Conservation (phyloP, 208 protist genomes). For the Crithidia expoeki region DNA sequence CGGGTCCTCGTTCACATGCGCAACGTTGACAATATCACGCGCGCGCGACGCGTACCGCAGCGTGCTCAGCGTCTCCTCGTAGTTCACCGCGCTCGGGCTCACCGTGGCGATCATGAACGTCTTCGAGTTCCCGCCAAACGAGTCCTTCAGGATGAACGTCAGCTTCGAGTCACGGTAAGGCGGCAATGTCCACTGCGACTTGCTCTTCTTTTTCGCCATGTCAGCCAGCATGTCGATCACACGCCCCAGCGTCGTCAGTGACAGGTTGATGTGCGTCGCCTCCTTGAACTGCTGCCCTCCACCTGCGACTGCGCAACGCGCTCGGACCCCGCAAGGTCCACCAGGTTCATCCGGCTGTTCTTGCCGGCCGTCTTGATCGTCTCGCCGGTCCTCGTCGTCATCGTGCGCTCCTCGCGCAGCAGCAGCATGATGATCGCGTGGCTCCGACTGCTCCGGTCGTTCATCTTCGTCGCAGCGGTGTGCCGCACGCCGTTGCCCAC, state of each 20-base stretch:
- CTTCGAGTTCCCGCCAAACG: constrained; percentile 88
- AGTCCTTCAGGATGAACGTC: constrained; percentile 90
- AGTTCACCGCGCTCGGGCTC: constrained; percentile 85
- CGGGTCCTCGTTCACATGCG: constrained; percentile 91
- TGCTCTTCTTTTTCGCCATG: constrained; percentile 5
- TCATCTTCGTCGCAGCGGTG: constrained; percentile 71
- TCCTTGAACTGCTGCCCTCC: constrained; percentile 60
- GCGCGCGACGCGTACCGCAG: constrained; percentile 90
- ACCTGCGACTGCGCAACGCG: constrained; percentile 57
- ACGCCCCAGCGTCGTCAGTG: constrained; percentile 62
- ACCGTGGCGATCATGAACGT: constrained; percentile 96
- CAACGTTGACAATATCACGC: constrained; percentile 91
- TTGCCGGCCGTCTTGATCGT: constrained; percentile 70
- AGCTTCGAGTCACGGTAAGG: constrained; percentile 89
- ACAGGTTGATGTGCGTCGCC: constrained; percentile 66
- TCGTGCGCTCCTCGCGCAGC: constrained; percentile 48
- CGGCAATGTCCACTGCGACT: constrained; percentile 5
- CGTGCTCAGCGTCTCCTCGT: constrained; percentile 94
- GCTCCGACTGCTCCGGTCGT: constrained; percentile 82
- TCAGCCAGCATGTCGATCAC: constrained; percentile 78
- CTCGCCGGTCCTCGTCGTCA: constrained; percentile 46
- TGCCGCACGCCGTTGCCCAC: constrained; percentile 1
- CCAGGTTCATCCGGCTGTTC: constrained; percentile 81
- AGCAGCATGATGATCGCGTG: constrained; percentile 85
- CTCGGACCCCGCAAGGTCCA: constrained; percentile 93